phyloP scores from a whole-genome alignment of 176 grass and related monocot species.

The Musa itinerans region DNA sequence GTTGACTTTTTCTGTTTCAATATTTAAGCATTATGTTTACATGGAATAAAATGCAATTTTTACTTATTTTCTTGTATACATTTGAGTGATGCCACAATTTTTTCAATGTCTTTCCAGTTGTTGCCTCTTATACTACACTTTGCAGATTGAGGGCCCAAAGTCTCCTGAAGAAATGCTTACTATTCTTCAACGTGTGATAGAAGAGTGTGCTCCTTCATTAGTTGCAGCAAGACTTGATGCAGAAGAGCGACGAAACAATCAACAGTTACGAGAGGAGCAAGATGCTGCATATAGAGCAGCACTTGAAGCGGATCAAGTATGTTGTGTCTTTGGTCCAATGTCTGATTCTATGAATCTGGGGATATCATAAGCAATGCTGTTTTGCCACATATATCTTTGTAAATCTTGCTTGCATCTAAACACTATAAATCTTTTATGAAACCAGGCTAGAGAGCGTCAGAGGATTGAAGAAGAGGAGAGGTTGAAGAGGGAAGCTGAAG shows the following conservation, averaged over 20 bases:
- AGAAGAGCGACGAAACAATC: slow-evolving; percentile 78
- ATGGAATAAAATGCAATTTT: background rate
- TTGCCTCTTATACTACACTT: background rate
- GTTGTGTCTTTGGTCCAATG: slow-evolving; percentile 11
- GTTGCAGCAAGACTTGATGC: slow-evolving; percentile 61
- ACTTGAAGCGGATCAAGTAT: slow-evolving; percentile 92
- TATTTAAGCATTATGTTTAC: no score
- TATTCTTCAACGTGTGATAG: slow-evolving; percentile 72
- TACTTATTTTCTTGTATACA: background rate
- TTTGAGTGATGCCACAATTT: background rate
- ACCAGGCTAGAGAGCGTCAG: slow-evolving; percentile 65
- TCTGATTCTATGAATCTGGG: background rate
- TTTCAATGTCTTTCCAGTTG: background rate
- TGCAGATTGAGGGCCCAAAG: slow-evolving; percentile 79
- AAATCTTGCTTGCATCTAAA: background rate
- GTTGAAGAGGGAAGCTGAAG: slow-evolving; percentile 61
- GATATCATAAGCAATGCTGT: background rate
- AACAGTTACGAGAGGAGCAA: slow-evolving; percentile 84
- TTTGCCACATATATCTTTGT: background rate
- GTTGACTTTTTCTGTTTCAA: no score
- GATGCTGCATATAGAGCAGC: slow-evolving; percentile 91
- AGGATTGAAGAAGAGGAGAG: slow-evolving; percentile 69
- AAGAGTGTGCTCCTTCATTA: slow-evolving; percentile 60
- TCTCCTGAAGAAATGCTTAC: slow-evolving; percentile 88
- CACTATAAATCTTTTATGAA: background rate